Percentiles rank a stretch among this genome's conserved stretches.
Evolutionary conservation across 139 green algal species (phyloP).

Genomic region (Chlamydomonas incerta): DNA sequence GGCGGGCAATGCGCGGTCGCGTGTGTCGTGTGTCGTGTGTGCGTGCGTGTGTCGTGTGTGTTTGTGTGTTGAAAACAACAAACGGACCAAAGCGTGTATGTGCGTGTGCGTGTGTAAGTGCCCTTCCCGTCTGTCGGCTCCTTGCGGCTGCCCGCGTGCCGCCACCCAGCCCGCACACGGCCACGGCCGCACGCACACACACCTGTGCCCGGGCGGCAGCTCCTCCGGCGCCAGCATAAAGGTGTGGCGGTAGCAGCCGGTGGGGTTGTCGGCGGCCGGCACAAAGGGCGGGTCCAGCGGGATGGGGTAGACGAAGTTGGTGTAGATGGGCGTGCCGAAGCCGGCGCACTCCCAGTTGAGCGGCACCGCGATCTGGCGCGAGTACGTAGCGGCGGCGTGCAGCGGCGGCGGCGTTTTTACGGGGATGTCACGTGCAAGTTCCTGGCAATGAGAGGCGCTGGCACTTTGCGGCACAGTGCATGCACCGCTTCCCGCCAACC

Average conservation of each 20-base stretch:
- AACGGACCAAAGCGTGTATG: too few species aligned
- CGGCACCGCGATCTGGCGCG: constrained; percentile 83
- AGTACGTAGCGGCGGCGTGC: not conserved
- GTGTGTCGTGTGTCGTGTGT: too few species aligned
- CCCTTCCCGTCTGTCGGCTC: too few species aligned
- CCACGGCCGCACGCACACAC: too few species aligned
- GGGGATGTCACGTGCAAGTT: too few species aligned
- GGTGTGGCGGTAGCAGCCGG: constrained; percentile 85
- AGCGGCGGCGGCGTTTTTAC: too few species aligned
- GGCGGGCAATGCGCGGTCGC: not conserved
- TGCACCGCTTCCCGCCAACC: not conserved
- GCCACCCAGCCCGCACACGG: too few species aligned
- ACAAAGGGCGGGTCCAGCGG: constrained; percentile 88
- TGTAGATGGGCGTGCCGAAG: constrained; percentile 92
- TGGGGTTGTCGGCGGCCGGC: constrained; percentile 87
- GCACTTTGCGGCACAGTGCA: not conserved
- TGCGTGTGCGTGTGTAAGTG: too few species aligned
- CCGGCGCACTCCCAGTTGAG: constrained; percentile 92
- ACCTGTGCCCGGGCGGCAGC: constrained; percentile 9
- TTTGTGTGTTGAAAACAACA: too few species aligned
- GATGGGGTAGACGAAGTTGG: constrained; percentile 96
- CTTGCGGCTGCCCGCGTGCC: too few species aligned
- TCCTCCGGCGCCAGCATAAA: constrained; percentile 60
- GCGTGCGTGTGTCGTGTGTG: too few species aligned
- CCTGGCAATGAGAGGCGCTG: too few species aligned